Conservation (phyloP, 176 grass and related monocot genomes). For the Ensete ventricosum region DNA sequence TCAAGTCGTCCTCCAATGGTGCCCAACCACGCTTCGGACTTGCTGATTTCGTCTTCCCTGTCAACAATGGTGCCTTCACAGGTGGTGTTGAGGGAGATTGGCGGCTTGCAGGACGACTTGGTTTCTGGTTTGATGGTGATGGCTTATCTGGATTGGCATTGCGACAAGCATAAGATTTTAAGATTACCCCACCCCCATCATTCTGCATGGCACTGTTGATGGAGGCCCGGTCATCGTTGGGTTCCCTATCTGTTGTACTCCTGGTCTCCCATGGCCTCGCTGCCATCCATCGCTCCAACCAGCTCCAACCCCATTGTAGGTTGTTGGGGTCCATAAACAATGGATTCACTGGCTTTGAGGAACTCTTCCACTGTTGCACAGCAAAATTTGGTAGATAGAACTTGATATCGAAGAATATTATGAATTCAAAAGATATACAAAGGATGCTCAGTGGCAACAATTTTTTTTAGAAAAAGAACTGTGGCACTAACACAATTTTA, state of each 20-base stretch:
- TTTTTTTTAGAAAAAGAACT: too few relatives aligned
- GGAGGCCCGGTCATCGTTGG: conserved; percentile 39
- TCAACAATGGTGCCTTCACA: conserved; percentile 33
- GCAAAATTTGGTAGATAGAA: conserved; percentile 21
- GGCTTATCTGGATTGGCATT: conserved; percentile 50
- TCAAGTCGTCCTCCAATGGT: conserved; percentile 46
- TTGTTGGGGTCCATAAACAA: conserved; percentile 97
- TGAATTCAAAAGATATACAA: conserved; percentile 5
- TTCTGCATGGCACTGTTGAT: conserved; percentile 39
- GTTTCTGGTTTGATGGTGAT: conserved; percentile 41
- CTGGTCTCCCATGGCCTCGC: conserved; percentile 67
- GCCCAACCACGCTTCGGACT: conserved; percentile 44
- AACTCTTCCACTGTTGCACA: conserved; percentile 72
- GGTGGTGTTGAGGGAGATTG: conserved; percentile 47
- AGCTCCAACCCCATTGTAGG: conserved; percentile 98
- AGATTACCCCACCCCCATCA: conserved; percentile 76
- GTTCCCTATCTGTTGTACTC: conserved; percentile 45
- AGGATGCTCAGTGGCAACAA: not conserved
- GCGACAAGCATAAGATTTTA: conserved; percentile 67
- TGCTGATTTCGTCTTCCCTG: conserved; percentile 41
- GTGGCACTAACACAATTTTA: too few relatives aligned
- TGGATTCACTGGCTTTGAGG: conserved; percentile 64
- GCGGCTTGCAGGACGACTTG: conserved; percentile 28
- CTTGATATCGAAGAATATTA: not conserved
- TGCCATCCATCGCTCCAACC: conserved; percentile 98